Percentiles rank a stretch among this genome's conserved stretches.
Conservation (phyloP, 805 yeast species). For the Ogataea glucozyma region DNA sequence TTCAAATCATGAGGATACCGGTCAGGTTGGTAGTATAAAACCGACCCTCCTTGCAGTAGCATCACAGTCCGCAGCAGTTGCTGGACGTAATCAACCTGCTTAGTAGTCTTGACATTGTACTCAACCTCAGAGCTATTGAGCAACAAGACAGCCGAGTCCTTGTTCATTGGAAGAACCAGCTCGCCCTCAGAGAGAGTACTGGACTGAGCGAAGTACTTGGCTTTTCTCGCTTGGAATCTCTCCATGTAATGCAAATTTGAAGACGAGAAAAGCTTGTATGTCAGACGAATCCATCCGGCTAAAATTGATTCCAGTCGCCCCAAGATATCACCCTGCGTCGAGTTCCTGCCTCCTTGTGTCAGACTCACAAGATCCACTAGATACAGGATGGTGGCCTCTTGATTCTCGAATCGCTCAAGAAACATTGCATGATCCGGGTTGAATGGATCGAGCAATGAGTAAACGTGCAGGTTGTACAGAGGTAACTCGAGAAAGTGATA, state of each 20-base stretch:
- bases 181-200: constrained; percentile 2
- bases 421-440: constrained; percentile 1
- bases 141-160: constrained; percentile 7
- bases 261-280: background rate
- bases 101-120: constrained; percentile 22
- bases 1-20: constrained; percentile 1
- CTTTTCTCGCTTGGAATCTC: background rate
- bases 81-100: constrained; percentile 28
- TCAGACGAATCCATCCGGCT: background rate
- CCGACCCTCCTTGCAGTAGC: constrained; percentile 16
- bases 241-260: background rate
- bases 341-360: background rate
- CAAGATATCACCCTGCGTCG: background rate
- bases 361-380: constrained; percentile 7
- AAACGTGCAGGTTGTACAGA: constrained; percentile 11
- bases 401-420: constrained; percentile 4
- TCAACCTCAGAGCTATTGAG: constrained; percentile 14
- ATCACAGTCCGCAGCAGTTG: constrained; percentile 26
- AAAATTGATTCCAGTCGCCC: background rate
- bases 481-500: constrained; percentile 10
- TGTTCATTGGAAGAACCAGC: background rate
- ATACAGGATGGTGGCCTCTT: constrained; percentile 6
- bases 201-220: background rate
- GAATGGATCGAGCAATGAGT: constrained; percentile 12
- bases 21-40: constrained; percentile 9